Percentiles rank a stretch among this genome's conserved stretches.
Evolutionary conservation across 1,284 basidiomycete genomes (phyloP).

Genomic region (Ganoderma leucocontextum): DNA sequence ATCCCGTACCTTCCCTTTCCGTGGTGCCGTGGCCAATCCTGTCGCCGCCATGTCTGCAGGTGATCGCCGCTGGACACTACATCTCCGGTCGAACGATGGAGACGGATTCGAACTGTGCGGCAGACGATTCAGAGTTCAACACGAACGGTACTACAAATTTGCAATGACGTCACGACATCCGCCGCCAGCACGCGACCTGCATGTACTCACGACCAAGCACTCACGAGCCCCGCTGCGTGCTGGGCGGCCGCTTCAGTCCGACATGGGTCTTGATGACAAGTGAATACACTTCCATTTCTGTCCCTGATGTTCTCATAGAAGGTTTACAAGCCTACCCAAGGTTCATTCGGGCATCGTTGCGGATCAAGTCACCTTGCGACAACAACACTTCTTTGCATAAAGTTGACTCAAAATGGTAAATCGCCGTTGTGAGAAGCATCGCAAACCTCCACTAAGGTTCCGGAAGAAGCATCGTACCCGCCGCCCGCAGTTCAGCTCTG

Average conservation of each 20-base stretch:
- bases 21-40: neutral
- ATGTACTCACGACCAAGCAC: neutral
- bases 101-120: neutral
- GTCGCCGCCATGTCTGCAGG: slow-evolving; percentile 1
- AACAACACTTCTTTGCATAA: neutral
- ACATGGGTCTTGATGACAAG: neutral
- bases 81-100: neutral
- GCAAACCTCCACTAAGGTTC: neutral
- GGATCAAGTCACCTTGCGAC: neutral
- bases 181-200: neutral
- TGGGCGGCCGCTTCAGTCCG: neutral
- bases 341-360: neutral
- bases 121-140: neutral
- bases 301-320: neutral
- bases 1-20: neutral
- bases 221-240: neutral
- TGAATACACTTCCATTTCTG: neutral
- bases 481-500: no score
- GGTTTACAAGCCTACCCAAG: neutral
- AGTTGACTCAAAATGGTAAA: neutral
- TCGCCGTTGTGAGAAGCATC: neutral
- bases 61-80: slow-evolving; percentile 1
- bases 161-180: slow-evolving; percentile 1
- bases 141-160: slow-evolving; percentile 1
- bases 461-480: neutral